Evolutionary conservation across 441 rosid species (phyloP).

Genomic region (Macaranga tanarius): DNA sequence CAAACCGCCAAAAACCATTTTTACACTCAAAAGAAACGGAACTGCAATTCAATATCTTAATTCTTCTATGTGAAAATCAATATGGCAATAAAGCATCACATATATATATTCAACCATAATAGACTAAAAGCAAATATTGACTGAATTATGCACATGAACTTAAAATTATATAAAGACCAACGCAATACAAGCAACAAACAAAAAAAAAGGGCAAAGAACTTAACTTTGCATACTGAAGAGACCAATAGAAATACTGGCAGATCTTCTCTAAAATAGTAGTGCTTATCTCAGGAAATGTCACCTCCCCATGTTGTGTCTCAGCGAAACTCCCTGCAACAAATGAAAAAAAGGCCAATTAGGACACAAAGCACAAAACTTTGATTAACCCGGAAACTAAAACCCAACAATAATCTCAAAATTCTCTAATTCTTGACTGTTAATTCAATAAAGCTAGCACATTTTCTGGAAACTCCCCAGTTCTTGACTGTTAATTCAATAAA

Average conservation of each 20-base stretch:
- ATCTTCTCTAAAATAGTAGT: slow-evolving; percentile 89
- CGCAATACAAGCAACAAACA: neutral
- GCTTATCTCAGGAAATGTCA: slow-evolving; percentile 89
- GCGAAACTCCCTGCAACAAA: slow-evolving; percentile 65
- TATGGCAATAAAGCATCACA: no score
- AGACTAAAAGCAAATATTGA: no score
- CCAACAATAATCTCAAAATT: no score
- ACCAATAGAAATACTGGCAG: slow-evolving; percentile 94
- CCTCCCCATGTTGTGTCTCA: slow-evolving; percentile 80
- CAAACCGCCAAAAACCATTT: neutral
- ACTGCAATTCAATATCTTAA: neutral
- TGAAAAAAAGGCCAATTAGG: neutral
- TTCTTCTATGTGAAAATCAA: neutral
- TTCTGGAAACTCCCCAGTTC: no score
- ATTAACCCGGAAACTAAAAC: neutral
- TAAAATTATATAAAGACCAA: neutral
- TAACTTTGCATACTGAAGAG: slow-evolving; percentile 86
- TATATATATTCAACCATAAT: no score
- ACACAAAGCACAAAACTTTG: neutral
- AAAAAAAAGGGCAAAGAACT: slow-evolving; percentile 3
- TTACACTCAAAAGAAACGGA: neutral
- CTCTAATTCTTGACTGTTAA: no score
- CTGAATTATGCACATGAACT: neutral
- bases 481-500: no score
- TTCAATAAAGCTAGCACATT: no score